Conservation (phyloP, 2,329 filamentous ascomycete genomes). For the Sarocladium kiliense region DNA sequence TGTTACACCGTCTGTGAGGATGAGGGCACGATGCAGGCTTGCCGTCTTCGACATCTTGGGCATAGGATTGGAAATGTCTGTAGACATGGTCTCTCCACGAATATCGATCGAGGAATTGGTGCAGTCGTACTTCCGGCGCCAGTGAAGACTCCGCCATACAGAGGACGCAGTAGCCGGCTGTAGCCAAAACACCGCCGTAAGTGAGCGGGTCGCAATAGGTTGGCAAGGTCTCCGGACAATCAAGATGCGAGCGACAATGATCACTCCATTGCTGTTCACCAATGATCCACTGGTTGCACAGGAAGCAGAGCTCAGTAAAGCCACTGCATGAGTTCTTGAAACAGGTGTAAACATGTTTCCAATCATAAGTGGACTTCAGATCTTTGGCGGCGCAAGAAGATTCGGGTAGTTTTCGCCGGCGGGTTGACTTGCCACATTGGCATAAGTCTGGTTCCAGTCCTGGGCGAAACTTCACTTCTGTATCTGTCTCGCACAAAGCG, state of each 20-base stretch:
- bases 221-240: not conserved
- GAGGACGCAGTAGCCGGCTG: not conserved
- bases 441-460: not conserved
- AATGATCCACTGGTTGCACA: not conserved
- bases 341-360: not conserved
- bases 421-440: not conserved
- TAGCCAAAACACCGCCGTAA: not conserved
- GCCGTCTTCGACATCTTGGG: not conserved
- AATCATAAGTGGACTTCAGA: not conserved
- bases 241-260: not conserved
- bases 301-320: not conserved
- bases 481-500: not conserved
- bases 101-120: not conserved
- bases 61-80: not conserved
- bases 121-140: not conserved
- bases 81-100: not conserved
- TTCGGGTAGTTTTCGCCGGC: not conserved
- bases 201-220: constrained; percentile 1
- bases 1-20: not conserved
- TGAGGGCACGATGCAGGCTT: not conserved
- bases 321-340: constrained; percentile 1
- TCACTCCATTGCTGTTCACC: not conserved
- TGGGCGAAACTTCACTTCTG: not conserved
- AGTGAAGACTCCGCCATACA: not conserved
- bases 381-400: not conserved